A percentile compares a stretch with the other conserved stretches of the same genome.
Evolutionary conservation across 1,139 yeast species (phyloP).

Genomic region (Insectozyma bohioensis): DNA sequence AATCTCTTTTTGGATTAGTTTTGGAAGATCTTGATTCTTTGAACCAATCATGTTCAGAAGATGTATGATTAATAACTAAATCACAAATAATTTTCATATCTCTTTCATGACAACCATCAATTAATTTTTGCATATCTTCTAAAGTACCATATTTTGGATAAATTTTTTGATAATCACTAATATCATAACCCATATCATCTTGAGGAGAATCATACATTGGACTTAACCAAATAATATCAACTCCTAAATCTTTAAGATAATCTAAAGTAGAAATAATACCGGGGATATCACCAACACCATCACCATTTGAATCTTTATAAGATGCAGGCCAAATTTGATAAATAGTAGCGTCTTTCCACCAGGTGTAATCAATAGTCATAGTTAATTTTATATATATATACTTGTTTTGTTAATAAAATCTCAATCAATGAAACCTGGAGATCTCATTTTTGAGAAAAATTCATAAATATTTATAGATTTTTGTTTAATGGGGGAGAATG

Average conservation of each 20-base stretch:
- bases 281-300: slow-evolving; percentile 56
- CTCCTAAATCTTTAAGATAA: slow-evolving; percentile 51
- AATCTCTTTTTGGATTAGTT: slow-evolving; percentile 56
- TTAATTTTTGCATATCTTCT: slow-evolving; percentile 45
- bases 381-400: not conserved
- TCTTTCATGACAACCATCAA: slow-evolving; percentile 46
- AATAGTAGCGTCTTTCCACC: slow-evolving; percentile 61
- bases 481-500: not conserved
- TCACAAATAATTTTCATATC: slow-evolving; percentile 55
- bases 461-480: not conserved
- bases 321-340: slow-evolving; percentile 64
- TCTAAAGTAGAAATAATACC: slow-evolving; percentile 54
- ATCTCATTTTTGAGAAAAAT: not conserved
- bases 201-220: slow-evolving; percentile 62
- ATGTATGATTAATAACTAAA: slow-evolving; percentile 60
- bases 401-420: too few relatives aligned
- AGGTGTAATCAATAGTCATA: slow-evolving; percentile 20
- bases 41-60: slow-evolving; percentile 58
- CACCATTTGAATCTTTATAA: slow-evolving; percentile 56
- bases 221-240: slow-evolving; percentile 55
- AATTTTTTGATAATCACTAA: slow-evolving; percentile 51
- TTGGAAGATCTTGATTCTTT: slow-evolving; percentile 52
- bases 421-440: too few relatives aligned
- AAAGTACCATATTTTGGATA: slow-evolving; percentile 55
- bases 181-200: slow-evolving; percentile 65